These are phyloP conservation scores for Leccinum boreale DNA, from an alignment of 768 basidiomycete genomes.

Conservation along the genomic window DNA sequence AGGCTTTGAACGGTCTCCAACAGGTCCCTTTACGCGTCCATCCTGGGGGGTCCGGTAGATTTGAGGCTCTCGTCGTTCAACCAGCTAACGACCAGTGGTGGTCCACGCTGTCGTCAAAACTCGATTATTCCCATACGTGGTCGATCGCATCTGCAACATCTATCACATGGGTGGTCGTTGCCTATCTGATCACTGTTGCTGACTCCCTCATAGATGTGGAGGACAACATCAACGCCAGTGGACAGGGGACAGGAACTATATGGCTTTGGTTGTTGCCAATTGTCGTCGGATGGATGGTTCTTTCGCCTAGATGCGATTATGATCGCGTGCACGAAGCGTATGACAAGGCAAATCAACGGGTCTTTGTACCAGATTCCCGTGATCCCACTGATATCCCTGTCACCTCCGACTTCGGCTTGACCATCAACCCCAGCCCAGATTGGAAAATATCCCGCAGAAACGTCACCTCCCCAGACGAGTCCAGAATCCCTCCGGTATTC, in stretches of 20 bases:
- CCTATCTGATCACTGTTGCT: conserved; percentile 30
- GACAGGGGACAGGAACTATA: conserved; percentile 37
- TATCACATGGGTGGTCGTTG: conserved; percentile 44
- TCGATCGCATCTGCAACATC: conserved; percentile 37
- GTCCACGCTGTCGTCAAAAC: conserved; percentile 28
- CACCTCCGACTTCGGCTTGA: conserved; percentile 13
- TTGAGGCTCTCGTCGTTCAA: conserved; percentile 42
- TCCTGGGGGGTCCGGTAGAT: conserved; percentile 23
- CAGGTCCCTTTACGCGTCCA: conserved; percentile 38
- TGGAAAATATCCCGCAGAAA: background rate
- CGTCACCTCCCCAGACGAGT: conserved; percentile 23
- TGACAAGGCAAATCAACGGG: conserved; percentile 10
- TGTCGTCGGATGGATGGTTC: conserved; percentile 39
- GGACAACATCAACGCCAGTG: conserved; percentile 29
- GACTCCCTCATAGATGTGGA: conserved; percentile 16
- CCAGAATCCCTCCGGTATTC: conserved; percentile 21
- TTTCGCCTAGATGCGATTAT: conserved; percentile 40
- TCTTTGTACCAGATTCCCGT: background rate
- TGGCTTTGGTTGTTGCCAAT: conserved; percentile 46
- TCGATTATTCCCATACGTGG: conserved; percentile 42
- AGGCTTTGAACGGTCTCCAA: conserved; percentile 39
- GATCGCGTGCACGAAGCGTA: conserved; percentile 25
- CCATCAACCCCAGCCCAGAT: conserved; percentile 9
- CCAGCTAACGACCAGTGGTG: conserved; percentile 45
- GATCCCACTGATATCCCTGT: background rate